Conservation (phyloP, 371 early-diverging fungal species). For the Dinochytrium kinnereticum region DNA sequence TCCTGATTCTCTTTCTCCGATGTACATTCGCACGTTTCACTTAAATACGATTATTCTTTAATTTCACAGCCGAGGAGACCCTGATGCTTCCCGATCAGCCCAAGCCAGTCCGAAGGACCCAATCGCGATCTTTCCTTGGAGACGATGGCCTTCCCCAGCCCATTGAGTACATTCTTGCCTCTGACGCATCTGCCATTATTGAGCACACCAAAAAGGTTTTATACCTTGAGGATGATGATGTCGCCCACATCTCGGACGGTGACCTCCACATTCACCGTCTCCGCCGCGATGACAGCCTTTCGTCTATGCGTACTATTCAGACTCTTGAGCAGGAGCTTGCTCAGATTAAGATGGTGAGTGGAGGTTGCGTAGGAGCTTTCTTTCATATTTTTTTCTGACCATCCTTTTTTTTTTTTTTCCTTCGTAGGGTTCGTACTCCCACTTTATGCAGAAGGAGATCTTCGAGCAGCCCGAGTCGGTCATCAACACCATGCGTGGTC, state of each 20-base stretch:
- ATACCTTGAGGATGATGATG: constrained; percentile 99
- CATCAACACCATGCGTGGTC: constrained; percentile 99
- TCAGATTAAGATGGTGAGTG: constrained; percentile 71
- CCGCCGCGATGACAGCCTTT: constrained; percentile 88
- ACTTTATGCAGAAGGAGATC: constrained; percentile 99
- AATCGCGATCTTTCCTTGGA: constrained; percentile 93
- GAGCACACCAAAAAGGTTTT: constrained; percentile 99
- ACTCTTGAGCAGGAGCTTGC: constrained; percentile 98
- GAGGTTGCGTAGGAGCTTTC: constrained; percentile 11
- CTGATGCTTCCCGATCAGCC: constrained; percentile 54
- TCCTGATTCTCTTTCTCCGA: not conserved
- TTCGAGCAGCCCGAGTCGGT: constrained; percentile 99
- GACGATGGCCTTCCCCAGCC: constrained; percentile 92
- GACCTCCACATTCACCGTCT: constrained; percentile 98
- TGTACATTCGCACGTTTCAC: not conserved
- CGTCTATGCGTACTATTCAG: constrained; percentile 92
- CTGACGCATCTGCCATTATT: constrained; percentile 98
- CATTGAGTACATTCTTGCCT: constrained; percentile 97
- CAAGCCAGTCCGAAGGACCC: constrained; percentile 77
- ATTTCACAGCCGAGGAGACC: constrained; percentile 33
- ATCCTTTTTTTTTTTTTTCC: too few species aligned
- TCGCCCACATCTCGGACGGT: constrained; percentile 95
- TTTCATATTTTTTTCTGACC: not conserved
- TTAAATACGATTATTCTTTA: constrained; percentile 13
- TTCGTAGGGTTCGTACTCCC: constrained; percentile 94